Conservation (phyloP, 768 basidiomycete genomes). For the Rhizopogon roseolus region DNA sequence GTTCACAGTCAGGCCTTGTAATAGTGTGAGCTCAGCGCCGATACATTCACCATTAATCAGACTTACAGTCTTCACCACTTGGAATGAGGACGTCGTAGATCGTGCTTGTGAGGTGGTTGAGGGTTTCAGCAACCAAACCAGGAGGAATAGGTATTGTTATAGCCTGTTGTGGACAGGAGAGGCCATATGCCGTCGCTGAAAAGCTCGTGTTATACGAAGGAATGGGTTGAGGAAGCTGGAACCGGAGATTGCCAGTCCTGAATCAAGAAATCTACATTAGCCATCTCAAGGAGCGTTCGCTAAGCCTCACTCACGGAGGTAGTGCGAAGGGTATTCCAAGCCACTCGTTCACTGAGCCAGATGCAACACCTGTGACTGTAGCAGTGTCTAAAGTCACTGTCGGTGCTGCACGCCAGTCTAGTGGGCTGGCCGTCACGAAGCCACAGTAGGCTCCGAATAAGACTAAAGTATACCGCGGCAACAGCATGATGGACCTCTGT, state of each 20-base stretch:
- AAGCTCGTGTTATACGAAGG: conserved; percentile 25
- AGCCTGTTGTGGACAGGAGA: conserved; percentile 35
- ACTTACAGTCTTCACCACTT: conserved; percentile 43
- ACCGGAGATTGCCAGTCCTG: conserved; percentile 32
- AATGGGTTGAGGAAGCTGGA: conserved; percentile 27
- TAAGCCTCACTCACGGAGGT: conserved; percentile 30
- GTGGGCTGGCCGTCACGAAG: neutral
- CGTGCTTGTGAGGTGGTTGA: conserved; percentile 19
- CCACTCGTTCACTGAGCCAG: conserved; percentile 23
- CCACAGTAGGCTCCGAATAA: neutral
- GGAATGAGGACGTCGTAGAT: conserved; percentile 27
- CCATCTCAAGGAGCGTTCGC: neutral
- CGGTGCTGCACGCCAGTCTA: conserved; percentile 7
- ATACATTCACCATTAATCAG: neutral
- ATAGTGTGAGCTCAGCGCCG: neutral
- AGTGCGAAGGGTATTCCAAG: conserved; percentile 38
- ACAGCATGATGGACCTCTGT: neutral
- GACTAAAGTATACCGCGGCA: neutral
- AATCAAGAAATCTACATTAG: neutral
- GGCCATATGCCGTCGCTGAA: conserved; percentile 30
- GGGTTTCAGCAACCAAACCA: conserved; percentile 11
- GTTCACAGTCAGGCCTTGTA: conserved; percentile 45
- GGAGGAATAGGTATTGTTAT: conserved; percentile 6
- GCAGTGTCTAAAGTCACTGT: conserved; percentile 24
- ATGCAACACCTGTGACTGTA: conserved; percentile 20